Conservation (phyloP, 495 filamentous ascomycete genomes). For the Tuber aestivum region DNA sequence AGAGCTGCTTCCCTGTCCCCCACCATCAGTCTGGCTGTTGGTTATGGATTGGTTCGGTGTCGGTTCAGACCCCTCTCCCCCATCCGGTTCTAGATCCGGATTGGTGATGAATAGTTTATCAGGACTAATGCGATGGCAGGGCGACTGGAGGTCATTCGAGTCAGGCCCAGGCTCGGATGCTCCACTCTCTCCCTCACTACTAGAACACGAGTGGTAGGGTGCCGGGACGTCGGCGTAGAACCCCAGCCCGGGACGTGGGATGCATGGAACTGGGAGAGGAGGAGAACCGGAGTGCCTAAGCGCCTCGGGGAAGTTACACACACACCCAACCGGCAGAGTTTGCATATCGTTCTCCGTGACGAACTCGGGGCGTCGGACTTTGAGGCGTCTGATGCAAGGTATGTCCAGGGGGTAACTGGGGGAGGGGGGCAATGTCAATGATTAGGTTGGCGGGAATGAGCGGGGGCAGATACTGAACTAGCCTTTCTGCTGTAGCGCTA, state of each 20-base stretch:
- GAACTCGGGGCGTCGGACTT: not conserved
- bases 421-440: not conserved
- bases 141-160: not conserved
- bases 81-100: not conserved
- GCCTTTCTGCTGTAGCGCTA: not conserved
- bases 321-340: not conserved
- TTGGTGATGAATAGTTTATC: not conserved
- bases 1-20: not conserved
- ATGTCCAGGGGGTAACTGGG: not conserved
- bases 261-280: not conserved
- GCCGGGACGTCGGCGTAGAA: not conserved
- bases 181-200: not conserved
- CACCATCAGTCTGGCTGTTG: not conserved
- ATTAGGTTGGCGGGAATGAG: not conserved
- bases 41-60: not conserved
- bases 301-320: not conserved
- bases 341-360: not conserved
- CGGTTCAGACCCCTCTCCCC: not conserved
- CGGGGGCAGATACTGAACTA: not conserved
- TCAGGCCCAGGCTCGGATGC: not conserved
- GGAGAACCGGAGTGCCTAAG: not conserved
- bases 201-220: not conserved
- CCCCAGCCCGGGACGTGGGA: not conserved
- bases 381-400: not conserved
- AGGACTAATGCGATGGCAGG: not conserved